Conservation (phyloP, 768 basidiomycete genomes). For the Tylopilus plumbeoviolaceoides region DNA sequence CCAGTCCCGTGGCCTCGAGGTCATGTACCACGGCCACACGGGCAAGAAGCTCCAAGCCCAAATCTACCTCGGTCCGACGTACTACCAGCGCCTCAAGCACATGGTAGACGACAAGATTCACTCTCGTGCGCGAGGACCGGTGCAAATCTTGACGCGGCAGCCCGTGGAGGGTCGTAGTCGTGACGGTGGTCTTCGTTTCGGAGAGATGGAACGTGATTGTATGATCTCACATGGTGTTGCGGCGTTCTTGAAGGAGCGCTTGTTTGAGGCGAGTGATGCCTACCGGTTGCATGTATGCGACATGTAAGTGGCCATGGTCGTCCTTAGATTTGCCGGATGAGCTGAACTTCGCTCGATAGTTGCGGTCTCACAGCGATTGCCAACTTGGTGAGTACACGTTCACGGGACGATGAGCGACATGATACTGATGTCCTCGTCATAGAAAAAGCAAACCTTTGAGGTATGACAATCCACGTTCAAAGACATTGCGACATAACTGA, state of each 20-base stretch:
- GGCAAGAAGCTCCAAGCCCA: conserved; percentile 98
- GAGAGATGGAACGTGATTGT: conserved; percentile 99
- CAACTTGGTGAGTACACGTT: conserved; percentile 65
- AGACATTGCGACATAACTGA: conserved; percentile 7
- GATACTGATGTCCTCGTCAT: conserved; percentile 5
- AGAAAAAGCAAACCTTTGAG: conserved; percentile 99
- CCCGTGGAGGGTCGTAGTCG: conserved; percentile 98
- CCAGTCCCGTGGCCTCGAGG: conserved; percentile 93
- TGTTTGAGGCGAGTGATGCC: conserved; percentile 90
- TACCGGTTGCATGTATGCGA: conserved; percentile 96
- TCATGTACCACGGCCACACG: conserved; percentile 99
- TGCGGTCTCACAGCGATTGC: conserved; percentile 97
- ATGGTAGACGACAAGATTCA: conserved; percentile 99
- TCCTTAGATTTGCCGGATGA: conserved; percentile 1
- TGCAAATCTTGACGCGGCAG: conserved; percentile 95
- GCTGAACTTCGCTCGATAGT: conserved; percentile 34
- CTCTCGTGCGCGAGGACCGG: conserved; percentile 93
- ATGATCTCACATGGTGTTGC: conserved; percentile 99
- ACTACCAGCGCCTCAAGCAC: conserved; percentile 98
- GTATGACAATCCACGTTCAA: conserved; percentile 27
- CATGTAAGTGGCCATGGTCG: conserved; percentile 55
- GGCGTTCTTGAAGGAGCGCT: conserved; percentile 93
- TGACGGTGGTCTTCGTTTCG: conserved; percentile 98
- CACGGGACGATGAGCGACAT: neutral
- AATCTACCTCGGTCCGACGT: conserved; percentile 97